Percentiles rank a stretch among this genome's conserved stretches.
These are phyloP conservation scores for Multifurca ochricompacta DNA, from an alignment of 768 basidiomycete species.

Conservation along the genomic window DNA sequence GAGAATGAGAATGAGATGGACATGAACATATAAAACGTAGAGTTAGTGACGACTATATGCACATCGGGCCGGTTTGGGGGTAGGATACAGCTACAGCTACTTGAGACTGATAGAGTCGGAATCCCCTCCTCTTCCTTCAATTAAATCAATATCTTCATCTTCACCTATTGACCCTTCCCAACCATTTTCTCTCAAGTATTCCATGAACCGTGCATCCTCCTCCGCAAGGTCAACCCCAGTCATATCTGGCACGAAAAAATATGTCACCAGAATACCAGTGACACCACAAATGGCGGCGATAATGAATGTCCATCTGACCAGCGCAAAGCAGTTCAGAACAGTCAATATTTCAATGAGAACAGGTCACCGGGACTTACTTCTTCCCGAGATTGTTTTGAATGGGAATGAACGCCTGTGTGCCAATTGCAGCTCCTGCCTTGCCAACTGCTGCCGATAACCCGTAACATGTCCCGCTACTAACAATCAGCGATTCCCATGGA, in stretches of 20 bases:
- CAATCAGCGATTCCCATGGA: constrained; percentile 1
- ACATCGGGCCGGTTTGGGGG: too few relatives aligned
- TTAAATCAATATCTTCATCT: constrained; percentile 32
- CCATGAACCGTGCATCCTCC: constrained; percentile 55
- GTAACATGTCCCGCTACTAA: constrained; percentile 54
- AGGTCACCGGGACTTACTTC: constrained; percentile 31
- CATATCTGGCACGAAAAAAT: constrained; percentile 62
- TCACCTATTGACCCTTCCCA: constrained; percentile 62
- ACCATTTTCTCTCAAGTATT: constrained; percentile 52
- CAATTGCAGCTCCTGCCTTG: constrained; percentile 65
- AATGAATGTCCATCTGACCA: constrained; percentile 54
- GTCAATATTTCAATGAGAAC: background rate
- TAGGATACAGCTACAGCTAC: too few relatives aligned
- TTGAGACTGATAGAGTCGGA: too few relatives aligned
- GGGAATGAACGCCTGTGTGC: constrained; percentile 63
- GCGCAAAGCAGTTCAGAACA: background rate
- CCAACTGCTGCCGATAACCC: constrained; percentile 62
- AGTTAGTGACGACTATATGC: too few relatives aligned
- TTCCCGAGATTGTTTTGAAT: constrained; percentile 63
- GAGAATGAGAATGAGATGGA: background rate
- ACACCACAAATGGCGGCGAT: constrained; percentile 63
- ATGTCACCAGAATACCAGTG: constrained; percentile 54
- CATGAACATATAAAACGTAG: too few relatives aligned
- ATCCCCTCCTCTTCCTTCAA: background rate
- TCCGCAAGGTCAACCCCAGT: constrained; percentile 58